These are phyloP conservation scores for Opeltia flavorubescens DNA, from an alignment of 495 filamentous ascomycete genomes.

Conservation along the genomic window DNA sequence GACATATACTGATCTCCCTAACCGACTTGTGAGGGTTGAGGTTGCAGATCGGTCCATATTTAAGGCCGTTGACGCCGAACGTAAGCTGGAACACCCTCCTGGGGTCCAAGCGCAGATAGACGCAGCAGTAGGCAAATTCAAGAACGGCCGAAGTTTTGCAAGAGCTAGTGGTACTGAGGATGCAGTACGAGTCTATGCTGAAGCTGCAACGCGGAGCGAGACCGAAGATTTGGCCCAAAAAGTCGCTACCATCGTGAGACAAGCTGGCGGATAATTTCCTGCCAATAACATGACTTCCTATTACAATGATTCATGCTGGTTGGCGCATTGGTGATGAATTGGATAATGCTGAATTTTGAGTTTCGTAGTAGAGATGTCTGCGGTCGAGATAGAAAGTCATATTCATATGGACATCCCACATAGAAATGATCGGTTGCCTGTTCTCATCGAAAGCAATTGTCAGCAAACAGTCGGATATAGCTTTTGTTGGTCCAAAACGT, in stretches of 20 bases:
- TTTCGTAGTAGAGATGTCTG: no score
- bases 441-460: no score
- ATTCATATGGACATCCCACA: no score
- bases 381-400: no score
- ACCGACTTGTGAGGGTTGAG: slow-evolving; percentile 83
- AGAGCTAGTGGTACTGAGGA: slow-evolving; percentile 92
- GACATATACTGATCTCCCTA: slow-evolving; percentile 92
- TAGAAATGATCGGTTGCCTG: no score
- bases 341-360: no score
- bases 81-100: slow-evolving; percentile 63
- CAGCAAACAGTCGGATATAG: no score
- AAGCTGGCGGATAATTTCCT: slow-evolving; percentile 3
- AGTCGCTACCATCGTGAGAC: slow-evolving; percentile 56
- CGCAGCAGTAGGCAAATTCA: slow-evolving; percentile 73
- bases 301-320: neutral
- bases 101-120: slow-evolving; percentile 79
- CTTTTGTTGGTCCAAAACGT: neutral
- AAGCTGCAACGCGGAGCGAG: slow-evolving; percentile 73
- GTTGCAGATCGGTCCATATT: slow-evolving; percentile 78
- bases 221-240: slow-evolving; percentile 76
- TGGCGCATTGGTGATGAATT: neutral
- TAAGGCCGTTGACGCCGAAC: slow-evolving; percentile 81
- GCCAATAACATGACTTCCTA: neutral
- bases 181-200: slow-evolving; percentile 92
- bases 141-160: slow-evolving; percentile 78